Evolutionary conservation across 306 rosid species (phyloP).

Genomic region (Trifolium subterraneum): DNA sequence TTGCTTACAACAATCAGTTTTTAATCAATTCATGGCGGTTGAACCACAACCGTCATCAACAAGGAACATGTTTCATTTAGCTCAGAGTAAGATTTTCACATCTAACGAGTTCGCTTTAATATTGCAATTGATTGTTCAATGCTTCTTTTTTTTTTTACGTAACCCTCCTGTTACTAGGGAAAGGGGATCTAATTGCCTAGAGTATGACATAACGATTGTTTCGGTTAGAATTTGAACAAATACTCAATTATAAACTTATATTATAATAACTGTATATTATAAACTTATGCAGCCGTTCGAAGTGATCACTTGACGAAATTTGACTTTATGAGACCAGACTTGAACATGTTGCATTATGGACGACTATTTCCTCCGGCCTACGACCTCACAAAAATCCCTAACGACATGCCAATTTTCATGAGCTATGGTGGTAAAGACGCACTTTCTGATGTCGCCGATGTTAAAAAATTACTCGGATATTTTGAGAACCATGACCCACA

Average conservation of each 20-base stretch:
- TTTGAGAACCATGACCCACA: conserved; percentile 58
- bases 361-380: conserved; percentile 57
- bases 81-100: conserved; percentile 57
- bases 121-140: background rate
- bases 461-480: conserved; percentile 46
- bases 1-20: conserved; percentile 61
- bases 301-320: conserved; percentile 57
- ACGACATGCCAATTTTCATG: conserved; percentile 61
- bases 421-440: conserved; percentile 83
- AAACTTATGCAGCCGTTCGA: conserved; percentile 45
- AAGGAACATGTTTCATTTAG: conserved; percentile 68
- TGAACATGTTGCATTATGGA: conserved; percentile 46
- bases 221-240: background rate
- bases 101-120: background rate
- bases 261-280: background rate
- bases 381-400: conserved; percentile 70
- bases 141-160: no score
- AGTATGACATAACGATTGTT: no score
- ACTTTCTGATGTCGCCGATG: conserved; percentile 59
- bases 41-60: conserved; percentile 72
- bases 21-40: conserved; percentile 47
- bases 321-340: conserved; percentile 47
- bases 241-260: no score
- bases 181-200: no score
- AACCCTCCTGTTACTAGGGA: no score